Percentiles rank a stretch among this genome's conserved stretches.
phyloP scores from a whole-genome alignment of 805 yeast species.

The Sungouiozyma ichnusensis region DNA sequence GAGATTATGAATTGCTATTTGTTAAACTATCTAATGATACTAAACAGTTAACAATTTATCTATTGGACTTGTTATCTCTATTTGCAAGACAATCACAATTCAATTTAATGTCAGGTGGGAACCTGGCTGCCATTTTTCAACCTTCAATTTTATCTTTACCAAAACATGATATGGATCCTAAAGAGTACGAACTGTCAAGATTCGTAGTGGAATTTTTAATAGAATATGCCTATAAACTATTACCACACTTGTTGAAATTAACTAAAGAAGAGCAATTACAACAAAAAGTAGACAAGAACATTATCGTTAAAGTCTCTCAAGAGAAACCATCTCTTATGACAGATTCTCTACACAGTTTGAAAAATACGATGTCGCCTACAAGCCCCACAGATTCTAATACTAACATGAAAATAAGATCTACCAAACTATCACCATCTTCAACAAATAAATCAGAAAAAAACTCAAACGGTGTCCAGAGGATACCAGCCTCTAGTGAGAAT shows the following conservation, averaged over 20 bases:
- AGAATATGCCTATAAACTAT: conserved; percentile 68
- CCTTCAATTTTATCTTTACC: conserved; percentile 94
- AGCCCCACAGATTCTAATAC: neutral
- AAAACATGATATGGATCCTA: conserved; percentile 83
- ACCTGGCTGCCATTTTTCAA: conserved; percentile 91
- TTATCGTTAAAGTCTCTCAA: neutral
- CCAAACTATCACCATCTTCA: neutral
- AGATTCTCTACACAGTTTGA: conserved; percentile 3
- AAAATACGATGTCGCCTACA: conserved; percentile 2
- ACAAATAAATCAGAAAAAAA: neutral
- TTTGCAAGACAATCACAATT: conserved; percentile 68
- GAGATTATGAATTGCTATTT: conserved; percentile 60
- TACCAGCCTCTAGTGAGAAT: neutral
- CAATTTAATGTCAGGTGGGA: conserved; percentile 86
- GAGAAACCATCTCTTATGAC: conserved; percentile 1
- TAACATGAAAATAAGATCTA: too few species aligned
- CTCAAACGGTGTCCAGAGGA: neutral
- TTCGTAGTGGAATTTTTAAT: conserved; percentile 81
- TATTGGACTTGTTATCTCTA: conserved; percentile 75
- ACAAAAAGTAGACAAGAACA: neutral
- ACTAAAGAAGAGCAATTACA: conserved; percentile 18
- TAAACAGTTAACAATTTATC: conserved; percentile 73
- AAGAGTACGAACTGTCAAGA: conserved; percentile 80
- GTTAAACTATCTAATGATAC: conserved; percentile 64
- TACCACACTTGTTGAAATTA: conserved; percentile 42